Evolutionary conservation across 305 asterid species (phyloP).

Genomic region (Plantago coronopus): DNA sequence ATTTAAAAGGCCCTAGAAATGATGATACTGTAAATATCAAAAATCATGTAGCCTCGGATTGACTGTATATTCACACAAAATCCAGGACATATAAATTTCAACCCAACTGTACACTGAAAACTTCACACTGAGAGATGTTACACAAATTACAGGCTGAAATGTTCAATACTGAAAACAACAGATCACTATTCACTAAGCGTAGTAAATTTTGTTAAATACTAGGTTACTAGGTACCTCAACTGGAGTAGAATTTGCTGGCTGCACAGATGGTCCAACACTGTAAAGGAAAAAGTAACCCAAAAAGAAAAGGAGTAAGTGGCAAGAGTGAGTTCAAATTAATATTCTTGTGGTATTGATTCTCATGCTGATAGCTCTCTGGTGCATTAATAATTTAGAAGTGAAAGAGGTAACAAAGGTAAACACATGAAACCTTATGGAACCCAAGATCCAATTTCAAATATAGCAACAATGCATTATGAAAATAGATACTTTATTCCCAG

Average conservation of each 20-base stretch:
- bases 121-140: neutral
- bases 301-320: conserved; percentile 5
- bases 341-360: too few species aligned
- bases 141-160: neutral
- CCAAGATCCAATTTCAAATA: neutral
- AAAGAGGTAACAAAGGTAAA: neutral
- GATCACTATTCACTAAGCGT: too few species aligned
- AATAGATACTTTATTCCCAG: neutral
- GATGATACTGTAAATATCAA: neutral
- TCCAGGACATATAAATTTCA: too few species aligned
- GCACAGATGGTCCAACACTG: conserved; percentile 59
- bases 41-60: neutral
- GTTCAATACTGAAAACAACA: neutral
- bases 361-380: too few species aligned
- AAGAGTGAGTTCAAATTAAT: neutral
- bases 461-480: neutral
- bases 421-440: neutral
- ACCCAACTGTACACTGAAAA: neutral
- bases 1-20: neutral
- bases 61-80: too few species aligned
- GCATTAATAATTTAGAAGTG: too few species aligned
- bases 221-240: conserved; percentile 52
- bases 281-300: conserved; percentile 21
- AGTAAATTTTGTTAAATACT: neutral
- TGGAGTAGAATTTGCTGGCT: conserved; percentile 65